Evolutionary conservation across 805 yeast genomes (phyloP).

Genomic region (Yarrowia hollandica): DNA sequence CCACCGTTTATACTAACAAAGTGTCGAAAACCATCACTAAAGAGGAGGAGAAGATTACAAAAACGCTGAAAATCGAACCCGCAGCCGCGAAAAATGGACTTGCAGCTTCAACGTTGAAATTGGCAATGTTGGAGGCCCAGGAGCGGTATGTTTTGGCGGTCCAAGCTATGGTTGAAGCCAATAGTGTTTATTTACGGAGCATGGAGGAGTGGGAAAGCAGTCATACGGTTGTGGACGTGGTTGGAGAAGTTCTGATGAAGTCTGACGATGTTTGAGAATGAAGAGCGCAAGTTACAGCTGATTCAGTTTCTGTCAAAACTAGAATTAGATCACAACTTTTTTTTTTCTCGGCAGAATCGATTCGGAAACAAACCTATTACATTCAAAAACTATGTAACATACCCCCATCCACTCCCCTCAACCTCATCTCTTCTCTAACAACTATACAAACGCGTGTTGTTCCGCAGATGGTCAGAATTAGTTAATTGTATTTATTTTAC

Average conservation of each 20-base stretch:
- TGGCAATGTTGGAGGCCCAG: not conserved
- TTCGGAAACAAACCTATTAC: not conserved
- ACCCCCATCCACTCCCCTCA: too few relatives aligned
- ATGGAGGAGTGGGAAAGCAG: not conserved
- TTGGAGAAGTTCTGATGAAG: too few relatives aligned
- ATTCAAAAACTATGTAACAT: too few relatives aligned
- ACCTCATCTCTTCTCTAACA: not conserved
- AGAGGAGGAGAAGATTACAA: not conserved
- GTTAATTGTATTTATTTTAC: conserved; percentile 12
- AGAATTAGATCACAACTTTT: too few relatives aligned
- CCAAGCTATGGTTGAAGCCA: conserved; percentile 3
- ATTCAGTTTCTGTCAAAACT: too few relatives aligned
- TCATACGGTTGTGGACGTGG: too few relatives aligned
- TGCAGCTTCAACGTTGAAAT: not conserved
- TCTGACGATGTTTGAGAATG: too few relatives aligned
- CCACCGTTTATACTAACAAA: not conserved
- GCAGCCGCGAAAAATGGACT: not conserved
- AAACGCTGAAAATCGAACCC: not conserved
- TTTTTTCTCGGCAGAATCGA: too few relatives aligned
- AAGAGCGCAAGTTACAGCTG: too few relatives aligned
- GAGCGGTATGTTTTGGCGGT: conserved; percentile 9
- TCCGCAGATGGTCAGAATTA: conserved; percentile 1
- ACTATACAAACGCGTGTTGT: not conserved
- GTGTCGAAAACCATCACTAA: conserved; percentile 6
- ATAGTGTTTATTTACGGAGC: not conserved